Percentiles rank a stretch among this genome's conserved stretches.
phyloP scores from a whole-genome alignment of 2,329 filamentous ascomycete genomes.

The Colletotrichum karsti region DNA sequence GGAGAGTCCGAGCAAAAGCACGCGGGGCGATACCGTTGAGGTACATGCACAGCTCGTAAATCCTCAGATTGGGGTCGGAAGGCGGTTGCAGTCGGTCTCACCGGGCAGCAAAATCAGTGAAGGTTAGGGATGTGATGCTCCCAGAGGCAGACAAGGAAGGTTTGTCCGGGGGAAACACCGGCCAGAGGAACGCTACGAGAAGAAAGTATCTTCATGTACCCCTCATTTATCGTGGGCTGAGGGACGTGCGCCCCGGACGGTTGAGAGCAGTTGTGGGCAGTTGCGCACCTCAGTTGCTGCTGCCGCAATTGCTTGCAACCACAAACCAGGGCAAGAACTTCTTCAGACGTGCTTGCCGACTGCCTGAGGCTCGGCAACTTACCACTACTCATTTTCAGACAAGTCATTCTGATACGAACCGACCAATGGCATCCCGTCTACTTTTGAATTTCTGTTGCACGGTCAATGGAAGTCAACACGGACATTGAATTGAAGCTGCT shows the following conservation, averaged over 20 bases:
- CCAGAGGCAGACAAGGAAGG: not conserved
- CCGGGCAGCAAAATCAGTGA: not conserved
- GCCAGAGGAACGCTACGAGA: not conserved
- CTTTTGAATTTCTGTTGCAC: too few species aligned
- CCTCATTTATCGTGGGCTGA: constrained; percentile 3
- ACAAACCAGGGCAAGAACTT: not conserved
- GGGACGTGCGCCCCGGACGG: not conserved
- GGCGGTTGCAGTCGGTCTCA: not conserved
- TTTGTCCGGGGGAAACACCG: not conserved
- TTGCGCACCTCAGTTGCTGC: not conserved
- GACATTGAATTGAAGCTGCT: not conserved
- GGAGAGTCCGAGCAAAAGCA: not conserved
- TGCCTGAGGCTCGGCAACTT: not conserved
- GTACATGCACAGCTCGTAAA: not conserved
- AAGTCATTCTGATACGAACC: not conserved
- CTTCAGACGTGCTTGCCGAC: not conserved
- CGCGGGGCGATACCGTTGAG: not conserved
- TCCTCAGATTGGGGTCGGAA: not conserved
- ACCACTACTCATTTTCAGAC: not conserved
- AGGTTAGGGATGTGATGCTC: not conserved
- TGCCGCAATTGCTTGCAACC: not conserved
- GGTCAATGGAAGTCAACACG: not conserved
- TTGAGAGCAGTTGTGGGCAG: not conserved
- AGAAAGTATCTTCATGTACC: not conserved
- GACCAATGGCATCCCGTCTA: not conserved